phyloP scores from a whole-genome alignment of 1,139 yeast species.

The Trichomonascaceae sp. region DNA sequence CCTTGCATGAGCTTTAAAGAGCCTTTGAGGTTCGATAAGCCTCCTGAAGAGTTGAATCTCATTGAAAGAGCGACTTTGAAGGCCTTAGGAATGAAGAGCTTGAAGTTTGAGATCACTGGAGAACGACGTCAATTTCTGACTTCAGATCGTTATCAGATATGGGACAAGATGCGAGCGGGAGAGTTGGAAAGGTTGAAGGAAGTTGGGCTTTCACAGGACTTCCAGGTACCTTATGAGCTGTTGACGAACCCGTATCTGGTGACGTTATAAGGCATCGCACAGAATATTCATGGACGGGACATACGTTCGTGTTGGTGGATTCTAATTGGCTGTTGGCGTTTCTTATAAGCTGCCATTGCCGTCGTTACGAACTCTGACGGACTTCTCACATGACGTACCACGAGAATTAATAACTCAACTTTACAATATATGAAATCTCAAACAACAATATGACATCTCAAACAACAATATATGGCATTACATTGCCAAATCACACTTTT shows the following conservation, averaged over 20 bases:
- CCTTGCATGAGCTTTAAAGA: slow-evolving; percentile 13
- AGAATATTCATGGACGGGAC: no score
- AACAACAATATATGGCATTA: no score
- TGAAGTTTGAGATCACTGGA: slow-evolving; percentile 11
- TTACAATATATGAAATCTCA: no score
- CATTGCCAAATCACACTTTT: no score
- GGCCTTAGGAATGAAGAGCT: slow-evolving; percentile 9
- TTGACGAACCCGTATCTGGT: slow-evolving; percentile 11
- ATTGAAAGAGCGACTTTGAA: slow-evolving; percentile 11
- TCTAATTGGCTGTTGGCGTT: no score
- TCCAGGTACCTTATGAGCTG: slow-evolving; percentile 10
- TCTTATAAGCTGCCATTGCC: no score
- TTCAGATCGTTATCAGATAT: slow-evolving; percentile 9
- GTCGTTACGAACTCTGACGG: no score
- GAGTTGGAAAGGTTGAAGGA: slow-evolving; percentile 8
- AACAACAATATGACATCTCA: no score
- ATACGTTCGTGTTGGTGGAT: no score
- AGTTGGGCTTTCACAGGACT: slow-evolving; percentile 10
- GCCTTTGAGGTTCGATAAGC: slow-evolving; percentile 11
- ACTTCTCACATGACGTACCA: no score
- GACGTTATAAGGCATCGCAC: slow-evolving; percentile 5
- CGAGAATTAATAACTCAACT: no score
- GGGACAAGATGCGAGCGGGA: slow-evolving; percentile 9
- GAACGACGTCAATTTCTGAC: slow-evolving; percentile 6
- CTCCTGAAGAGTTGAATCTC: slow-evolving; percentile 9